Conservation (phyloP, 805 yeast genomes). For the Wickerhamomyces chaumierensis region DNA sequence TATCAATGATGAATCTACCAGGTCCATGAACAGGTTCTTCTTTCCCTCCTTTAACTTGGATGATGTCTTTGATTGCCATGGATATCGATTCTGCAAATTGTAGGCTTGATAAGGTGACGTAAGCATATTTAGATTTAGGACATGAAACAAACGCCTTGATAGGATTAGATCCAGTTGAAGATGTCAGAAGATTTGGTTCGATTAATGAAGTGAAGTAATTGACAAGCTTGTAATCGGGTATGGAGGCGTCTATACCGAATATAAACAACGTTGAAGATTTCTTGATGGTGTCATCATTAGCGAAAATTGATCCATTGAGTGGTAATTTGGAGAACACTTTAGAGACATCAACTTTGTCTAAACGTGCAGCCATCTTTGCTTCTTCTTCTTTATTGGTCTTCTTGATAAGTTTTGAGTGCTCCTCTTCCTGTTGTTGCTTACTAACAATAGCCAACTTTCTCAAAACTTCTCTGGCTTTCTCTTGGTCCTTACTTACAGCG, state of each 20-base stretch:
- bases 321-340: constrained; percentile 54
- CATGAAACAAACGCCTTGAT: not conserved
- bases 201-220: constrained; percentile 27
- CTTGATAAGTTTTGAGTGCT: constrained; percentile 1
- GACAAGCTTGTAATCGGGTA: constrained; percentile 52
- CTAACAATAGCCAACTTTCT: constrained; percentile 25
- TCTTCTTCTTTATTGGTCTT: constrained; percentile 2
- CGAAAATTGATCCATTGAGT: constrained; percentile 42
- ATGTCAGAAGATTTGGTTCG: not conserved
- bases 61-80: not conserved
- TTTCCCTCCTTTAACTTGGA: too few species aligned
- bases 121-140: not conserved
- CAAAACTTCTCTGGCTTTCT: constrained; percentile 42
- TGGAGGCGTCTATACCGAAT: constrained; percentile 58
- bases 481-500: constrained; percentile 19
- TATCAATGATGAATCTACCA: not conserved
- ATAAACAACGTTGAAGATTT: constrained; percentile 51
- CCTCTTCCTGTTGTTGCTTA: constrained; percentile 3
- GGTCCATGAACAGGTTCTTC: not conserved
- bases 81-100: not conserved
- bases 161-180: not conserved
- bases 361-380: constrained; percentile 10
- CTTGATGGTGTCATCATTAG: constrained; percentile 27
- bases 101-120: not conserved
- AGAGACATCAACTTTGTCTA: constrained; percentile 31